A percentile compares a stretch with the other conserved stretches of the same genome.
phyloP scores from a whole-genome alignment of 352 stramenopile genomes.

The Globisporangium apiculatum region DNA sequence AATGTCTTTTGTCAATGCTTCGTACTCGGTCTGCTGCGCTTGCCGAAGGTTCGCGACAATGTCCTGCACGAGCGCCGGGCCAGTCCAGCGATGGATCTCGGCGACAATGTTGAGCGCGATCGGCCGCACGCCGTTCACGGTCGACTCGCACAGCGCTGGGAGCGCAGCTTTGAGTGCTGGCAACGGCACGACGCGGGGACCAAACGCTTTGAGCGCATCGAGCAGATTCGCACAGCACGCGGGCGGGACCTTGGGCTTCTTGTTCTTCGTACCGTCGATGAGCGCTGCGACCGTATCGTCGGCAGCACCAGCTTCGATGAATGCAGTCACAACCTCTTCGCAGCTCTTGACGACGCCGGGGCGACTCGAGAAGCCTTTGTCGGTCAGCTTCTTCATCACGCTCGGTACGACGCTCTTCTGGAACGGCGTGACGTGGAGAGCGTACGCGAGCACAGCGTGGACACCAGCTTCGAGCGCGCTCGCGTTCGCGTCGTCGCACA shows the following conservation, averaged over 20 bases:
- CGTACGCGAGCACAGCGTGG: slow-evolving; percentile 69
- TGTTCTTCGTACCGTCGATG: slow-evolving; percentile 81
- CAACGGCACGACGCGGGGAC: slow-evolving; percentile 63
- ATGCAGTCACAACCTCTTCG: slow-evolving; percentile 65
- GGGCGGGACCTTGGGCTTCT: slow-evolving; percentile 82
- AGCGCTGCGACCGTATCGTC: slow-evolving; percentile 69
- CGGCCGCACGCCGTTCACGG: slow-evolving; percentile 73
- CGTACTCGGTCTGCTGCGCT: slow-evolving; percentile 81
- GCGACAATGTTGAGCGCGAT: slow-evolving; percentile 72
- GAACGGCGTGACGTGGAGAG: slow-evolving; percentile 52
- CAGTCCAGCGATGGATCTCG: slow-evolving; percentile 80
- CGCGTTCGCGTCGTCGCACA: slow-evolving; percentile 81
- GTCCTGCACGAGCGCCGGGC: slow-evolving; percentile 65
- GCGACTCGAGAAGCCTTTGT: slow-evolving; percentile 81
- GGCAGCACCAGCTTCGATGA: slow-evolving; percentile 66
- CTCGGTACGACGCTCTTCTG: slow-evolving; percentile 52
- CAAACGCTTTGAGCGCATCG: slow-evolving; percentile 73
- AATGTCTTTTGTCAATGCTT: slow-evolving; percentile 69
- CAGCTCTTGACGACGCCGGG: slow-evolving; percentile 72
- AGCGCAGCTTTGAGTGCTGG: slow-evolving; percentile 63
- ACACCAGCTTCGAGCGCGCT: slow-evolving; percentile 74
- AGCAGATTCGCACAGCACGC: slow-evolving; percentile 59
- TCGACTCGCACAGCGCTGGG: slow-evolving; percentile 69
- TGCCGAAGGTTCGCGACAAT: slow-evolving; percentile 74
- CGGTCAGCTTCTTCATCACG: slow-evolving; percentile 72